These are phyloP conservation scores for Patellaria atrata DNA, from an alignment of 495 filamentous ascomycete genomes.

Conservation along the genomic window DNA sequence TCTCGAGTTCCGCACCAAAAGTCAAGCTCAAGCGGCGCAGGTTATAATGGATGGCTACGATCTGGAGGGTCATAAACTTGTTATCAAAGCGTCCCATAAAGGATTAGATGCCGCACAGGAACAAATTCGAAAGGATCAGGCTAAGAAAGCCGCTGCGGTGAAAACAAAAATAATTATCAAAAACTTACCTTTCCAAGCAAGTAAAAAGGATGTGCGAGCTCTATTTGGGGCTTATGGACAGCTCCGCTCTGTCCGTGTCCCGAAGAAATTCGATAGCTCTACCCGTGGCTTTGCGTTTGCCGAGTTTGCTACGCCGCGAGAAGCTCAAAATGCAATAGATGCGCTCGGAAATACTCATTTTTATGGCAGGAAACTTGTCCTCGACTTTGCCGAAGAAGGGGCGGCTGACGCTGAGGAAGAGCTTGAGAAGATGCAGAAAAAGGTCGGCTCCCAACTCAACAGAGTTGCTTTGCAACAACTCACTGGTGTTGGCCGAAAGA, in stretches of 20 bases:
- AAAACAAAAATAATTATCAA: constrained; percentile 94
- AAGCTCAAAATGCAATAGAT: constrained; percentile 86
- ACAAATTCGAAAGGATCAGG: constrained; percentile 59
- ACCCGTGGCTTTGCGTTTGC: constrained; percentile 94
- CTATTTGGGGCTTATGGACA: constrained; percentile 84
- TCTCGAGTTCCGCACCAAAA: constrained; percentile 66
- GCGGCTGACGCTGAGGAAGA: constrained; percentile 85
- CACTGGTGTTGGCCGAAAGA: constrained; percentile 67
- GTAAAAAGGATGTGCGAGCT: constrained; percentile 75
- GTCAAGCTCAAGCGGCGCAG: constrained; percentile 61
- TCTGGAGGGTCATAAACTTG: constrained; percentile 71
- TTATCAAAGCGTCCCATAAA: constrained; percentile 71
- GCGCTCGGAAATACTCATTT: constrained; percentile 88
- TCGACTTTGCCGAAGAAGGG: constrained; percentile 79
- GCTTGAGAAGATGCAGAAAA: constrained; percentile 90
- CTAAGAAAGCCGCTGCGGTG: constrained; percentile 56
- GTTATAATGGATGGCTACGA: constrained; percentile 73
- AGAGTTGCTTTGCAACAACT: constrained; percentile 79
- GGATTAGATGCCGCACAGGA: constrained; percentile 78
- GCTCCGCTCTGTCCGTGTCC: constrained; percentile 79
- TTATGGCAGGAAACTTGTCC: constrained; percentile 69
- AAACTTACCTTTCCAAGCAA: constrained; percentile 91
- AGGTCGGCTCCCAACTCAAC: constrained; percentile 73
- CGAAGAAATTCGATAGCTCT: constrained; percentile 79
- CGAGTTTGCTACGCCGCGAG: constrained; percentile 80